Evolutionary conservation across 108 stramenopile species (phyloP).

Genomic region (Stephanodiscus triporus): DNA sequence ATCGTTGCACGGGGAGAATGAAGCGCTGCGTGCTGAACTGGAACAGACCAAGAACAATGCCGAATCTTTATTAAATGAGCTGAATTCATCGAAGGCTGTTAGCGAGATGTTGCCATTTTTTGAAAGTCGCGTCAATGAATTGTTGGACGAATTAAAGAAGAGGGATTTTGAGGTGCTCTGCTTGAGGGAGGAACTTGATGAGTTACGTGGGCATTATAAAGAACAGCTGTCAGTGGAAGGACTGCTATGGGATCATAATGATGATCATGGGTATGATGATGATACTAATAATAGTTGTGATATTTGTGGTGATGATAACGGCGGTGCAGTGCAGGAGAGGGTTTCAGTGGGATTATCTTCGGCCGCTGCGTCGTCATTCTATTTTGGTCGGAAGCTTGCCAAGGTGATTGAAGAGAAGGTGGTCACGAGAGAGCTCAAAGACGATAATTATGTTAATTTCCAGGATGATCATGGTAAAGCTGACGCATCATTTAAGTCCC

Average conservation of each 20-base stretch:
- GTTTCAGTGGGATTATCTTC: neutral
- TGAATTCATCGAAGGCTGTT: neutral
- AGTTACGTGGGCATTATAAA: neutral
- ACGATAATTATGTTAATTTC: too few species aligned
- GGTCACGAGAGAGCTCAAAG: neutral
- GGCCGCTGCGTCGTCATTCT: neutral
- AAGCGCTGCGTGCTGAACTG: neutral
- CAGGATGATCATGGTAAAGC: too few species aligned
- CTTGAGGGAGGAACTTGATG: neutral
- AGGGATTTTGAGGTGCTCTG: neutral
- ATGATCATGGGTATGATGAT: neutral
- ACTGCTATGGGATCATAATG: neutral
- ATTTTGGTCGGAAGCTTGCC: neutral
- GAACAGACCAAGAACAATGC: neutral
- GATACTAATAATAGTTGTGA: neutral
- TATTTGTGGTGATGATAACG: neutral
- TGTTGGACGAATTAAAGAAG: neutral
- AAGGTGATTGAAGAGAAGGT: conserved; percentile 7
- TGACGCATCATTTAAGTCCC: too few species aligned
- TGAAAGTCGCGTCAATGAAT: neutral
- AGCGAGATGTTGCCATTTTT: neutral
- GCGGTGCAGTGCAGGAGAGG: neutral
- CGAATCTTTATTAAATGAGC: neutral
- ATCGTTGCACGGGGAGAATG: neutral
- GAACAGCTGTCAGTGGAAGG: neutral